Base-by-base conservation (phyloP, 2,329 filamentous ascomycete species). In the Curvularia spicifera region DNA sequence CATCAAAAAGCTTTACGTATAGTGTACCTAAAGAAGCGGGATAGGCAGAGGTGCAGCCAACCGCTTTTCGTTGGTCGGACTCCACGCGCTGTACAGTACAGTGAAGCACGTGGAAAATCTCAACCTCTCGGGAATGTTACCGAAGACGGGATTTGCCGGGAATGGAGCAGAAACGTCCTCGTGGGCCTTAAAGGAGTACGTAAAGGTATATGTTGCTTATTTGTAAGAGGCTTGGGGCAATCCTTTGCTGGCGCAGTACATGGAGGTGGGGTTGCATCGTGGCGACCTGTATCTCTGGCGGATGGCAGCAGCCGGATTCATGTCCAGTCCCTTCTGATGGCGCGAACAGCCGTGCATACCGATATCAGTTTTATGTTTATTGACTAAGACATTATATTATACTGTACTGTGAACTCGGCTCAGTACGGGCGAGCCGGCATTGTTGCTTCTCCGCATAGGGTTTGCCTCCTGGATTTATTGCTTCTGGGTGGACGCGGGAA, bases 121-220 rank as follows among this genome's bases (percentile, higher is more conserved):
- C 46, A 13, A 18, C 22, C 22, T 37, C 20, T 49, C 46, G 33
- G 31, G 33, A 49, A 26, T 37, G 20, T 28, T 37, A 24, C 31
- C 20, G 22, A 26, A 37, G 33, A 18, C 9, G 46, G 12, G 7
- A 39, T 39, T 28, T n/a, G 33, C 46, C 33, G 22, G 15, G 22
- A 28, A 12, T 18, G 3, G 22, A 49, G 37, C n/a, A 9, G 12
- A 8, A 39, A 28, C 15, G 35, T 28, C 33, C 22, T 7, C 24
- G 9, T 39, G 15, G 22, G n/a, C 24, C 47, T 26, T 12, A 50
- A 20, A 35, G 8, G 6, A 15, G 33, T 35, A 50, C 24, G 47
- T 40, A 50, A 50, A 50, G 12, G 35, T 24, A 29, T 18, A 50
- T 47, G 56, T 24, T 55, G 46, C 58, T 43, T 45, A n/a, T 26